phyloP scores from a whole-genome alignment of 2,329 filamentous ascomycete genomes.

The Periconia sp. region DNA sequence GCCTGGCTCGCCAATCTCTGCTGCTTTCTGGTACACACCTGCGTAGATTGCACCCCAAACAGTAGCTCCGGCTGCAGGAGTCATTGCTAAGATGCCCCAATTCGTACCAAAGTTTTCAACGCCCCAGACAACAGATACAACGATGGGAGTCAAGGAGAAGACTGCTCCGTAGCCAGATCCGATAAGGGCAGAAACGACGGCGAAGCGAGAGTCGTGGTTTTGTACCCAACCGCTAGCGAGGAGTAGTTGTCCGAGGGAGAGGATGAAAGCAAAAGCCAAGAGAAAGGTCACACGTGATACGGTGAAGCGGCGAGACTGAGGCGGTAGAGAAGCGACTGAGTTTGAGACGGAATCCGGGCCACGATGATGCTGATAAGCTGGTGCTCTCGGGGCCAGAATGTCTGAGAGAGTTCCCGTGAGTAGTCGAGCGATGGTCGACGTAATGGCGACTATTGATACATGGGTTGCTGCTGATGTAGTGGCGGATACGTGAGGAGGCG shows the following conservation, averaged over 20 bases:
- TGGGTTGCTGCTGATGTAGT: constrained; percentile 79
- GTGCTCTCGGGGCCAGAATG: constrained; percentile 69
- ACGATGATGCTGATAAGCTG: constrained; percentile 64
- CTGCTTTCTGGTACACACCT: constrained; percentile 74
- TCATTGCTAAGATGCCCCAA: constrained; percentile 93
- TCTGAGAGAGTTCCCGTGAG: constrained; percentile 89
- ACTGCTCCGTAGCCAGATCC: constrained; percentile 92
- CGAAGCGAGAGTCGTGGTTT: constrained; percentile 78
- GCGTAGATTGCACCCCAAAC: constrained; percentile 93
- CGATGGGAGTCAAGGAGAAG: constrained; percentile 87
- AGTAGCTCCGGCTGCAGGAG: constrained; percentile 85
- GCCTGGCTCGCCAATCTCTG: constrained; percentile 48
- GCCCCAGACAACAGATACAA: constrained; percentile 97
- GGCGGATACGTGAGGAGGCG: constrained; percentile 63
- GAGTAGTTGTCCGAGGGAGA: constrained; percentile 75
- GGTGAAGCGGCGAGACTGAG: constrained; percentile 51
- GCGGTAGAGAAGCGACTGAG: constrained; percentile 45
- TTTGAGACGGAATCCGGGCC: constrained; percentile 51
- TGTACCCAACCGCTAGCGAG: constrained; percentile 79
- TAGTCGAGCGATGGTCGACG: constrained; percentile 89
- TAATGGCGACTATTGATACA: constrained; percentile 89
- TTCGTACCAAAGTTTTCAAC: constrained; percentile 99
- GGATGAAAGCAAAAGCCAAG: constrained; percentile 73
- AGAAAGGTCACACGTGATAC: constrained; percentile 84
- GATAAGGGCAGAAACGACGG: constrained; percentile 81